phyloP scores from a whole-genome alignment of 2,329 filamentous ascomycete species.

The Colletotrichum coccodes region DNA sequence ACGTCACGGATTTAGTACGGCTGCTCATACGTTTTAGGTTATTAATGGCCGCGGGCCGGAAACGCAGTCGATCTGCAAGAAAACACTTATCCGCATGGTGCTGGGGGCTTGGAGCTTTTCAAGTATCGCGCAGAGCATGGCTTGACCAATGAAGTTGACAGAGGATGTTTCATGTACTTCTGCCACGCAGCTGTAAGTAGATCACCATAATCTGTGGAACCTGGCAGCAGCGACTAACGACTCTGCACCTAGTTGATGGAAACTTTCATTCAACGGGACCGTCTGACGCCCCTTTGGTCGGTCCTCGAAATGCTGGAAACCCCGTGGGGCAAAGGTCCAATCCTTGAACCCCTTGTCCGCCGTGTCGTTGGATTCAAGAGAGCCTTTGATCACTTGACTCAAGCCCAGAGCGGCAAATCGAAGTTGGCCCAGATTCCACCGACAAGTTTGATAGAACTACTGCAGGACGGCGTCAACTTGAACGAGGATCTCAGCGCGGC shows the following conservation, averaged over 20 bases:
- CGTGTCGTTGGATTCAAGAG: constrained; percentile 13
- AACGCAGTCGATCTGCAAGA: constrained; percentile 16
- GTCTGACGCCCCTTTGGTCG: constrained; percentile 9
- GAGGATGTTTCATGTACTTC: constrained; percentile 15
- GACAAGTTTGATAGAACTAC: neutral
- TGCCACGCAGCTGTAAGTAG: constrained; percentile 20
- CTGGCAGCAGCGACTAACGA: neutral
- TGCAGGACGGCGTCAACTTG: neutral
- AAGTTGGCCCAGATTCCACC: neutral
- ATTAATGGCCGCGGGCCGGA: constrained; percentile 8
- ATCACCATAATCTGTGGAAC: neutral
- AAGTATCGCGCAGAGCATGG: constrained; percentile 20
- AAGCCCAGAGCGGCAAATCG: neutral
- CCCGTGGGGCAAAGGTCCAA: neutral
- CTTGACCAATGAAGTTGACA: constrained; percentile 20
- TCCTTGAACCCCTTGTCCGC: constrained; percentile 12
- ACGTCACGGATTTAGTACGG: too few species aligned
- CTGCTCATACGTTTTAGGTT: neutral
- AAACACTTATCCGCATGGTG: constrained; percentile 6
- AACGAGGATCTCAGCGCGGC: neutral
- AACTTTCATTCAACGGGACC: constrained; percentile 19
- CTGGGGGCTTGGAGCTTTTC: constrained; percentile 20
- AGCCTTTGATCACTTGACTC: constrained; percentile 6
- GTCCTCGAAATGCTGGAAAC: constrained; percentile 16
- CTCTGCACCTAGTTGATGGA: constrained; percentile 7